Percentiles rank a stretch among this genome's conserved stretches.
Evolutionary conservation across 2,329 filamentous ascomycete genomes (phyloP).

Genomic region (Diaporthe australafricana): DNA sequence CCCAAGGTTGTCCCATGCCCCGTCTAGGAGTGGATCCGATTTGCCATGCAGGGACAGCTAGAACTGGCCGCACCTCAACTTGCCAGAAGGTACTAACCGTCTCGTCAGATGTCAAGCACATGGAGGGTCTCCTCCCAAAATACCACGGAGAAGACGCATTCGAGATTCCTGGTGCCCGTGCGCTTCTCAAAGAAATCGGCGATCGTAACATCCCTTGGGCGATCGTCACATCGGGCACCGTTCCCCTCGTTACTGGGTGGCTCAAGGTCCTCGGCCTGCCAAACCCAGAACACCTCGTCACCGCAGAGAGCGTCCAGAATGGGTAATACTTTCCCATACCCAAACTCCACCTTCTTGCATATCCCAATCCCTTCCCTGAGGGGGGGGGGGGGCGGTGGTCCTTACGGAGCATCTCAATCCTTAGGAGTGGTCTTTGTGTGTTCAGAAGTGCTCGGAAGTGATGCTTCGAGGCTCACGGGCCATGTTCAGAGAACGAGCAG

Average conservation of each 20-base stretch:
- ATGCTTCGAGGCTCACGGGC: too few relatives aligned
- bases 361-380: neutral
- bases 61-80: neutral
- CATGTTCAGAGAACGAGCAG: too few relatives aligned
- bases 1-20: neutral
- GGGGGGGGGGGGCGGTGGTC: too few relatives aligned
- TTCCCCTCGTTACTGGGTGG: slow-evolving; percentile 78
- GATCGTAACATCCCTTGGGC: slow-evolving; percentile 78
- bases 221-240: slow-evolving; percentile 83
- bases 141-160: slow-evolving; percentile 81
- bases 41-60: slow-evolving; percentile 5
- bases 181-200: slow-evolving; percentile 76
- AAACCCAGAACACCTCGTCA: slow-evolving; percentile 74
- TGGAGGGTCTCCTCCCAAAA: slow-evolving; percentile 83
- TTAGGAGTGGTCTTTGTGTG: too few relatives aligned
- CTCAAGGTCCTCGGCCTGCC: slow-evolving; percentile 74
- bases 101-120: slow-evolving; percentile 76
- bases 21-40: neutral
- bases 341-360: neutral
- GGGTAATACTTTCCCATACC: slow-evolving; percentile 45
- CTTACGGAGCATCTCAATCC: too few relatives aligned
- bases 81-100: slow-evolving; percentile 23
- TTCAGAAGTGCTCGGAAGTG: too few relatives aligned
- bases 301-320: slow-evolving; percentile 79
- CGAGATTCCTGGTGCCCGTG: slow-evolving; percentile 86